Percentiles rank a stretch among this genome's conserved stretches.
Evolutionary conservation across 345 rosid genomes (phyloP).

Genomic region (Eutrema yunnanense): DNA sequence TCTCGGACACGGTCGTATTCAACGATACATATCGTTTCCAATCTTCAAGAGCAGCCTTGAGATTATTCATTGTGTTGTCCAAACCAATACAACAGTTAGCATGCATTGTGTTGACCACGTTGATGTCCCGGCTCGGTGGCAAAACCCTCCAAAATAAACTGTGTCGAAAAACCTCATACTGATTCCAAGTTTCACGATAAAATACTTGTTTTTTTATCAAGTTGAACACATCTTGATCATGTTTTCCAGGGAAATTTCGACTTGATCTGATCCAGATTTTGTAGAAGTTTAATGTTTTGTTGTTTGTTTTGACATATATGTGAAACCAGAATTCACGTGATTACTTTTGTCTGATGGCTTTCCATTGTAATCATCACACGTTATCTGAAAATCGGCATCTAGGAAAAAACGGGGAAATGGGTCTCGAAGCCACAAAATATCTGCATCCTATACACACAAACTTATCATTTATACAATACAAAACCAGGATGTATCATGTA

Average conservation of each 20-base stretch:
- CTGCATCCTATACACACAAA: slow-evolving; percentile 51
- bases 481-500: background rate
- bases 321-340: slow-evolving; percentile 65
- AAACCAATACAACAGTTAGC: slow-evolving; percentile 79
- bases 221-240: slow-evolving; percentile 84
- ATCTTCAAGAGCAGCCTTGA: slow-evolving; percentile 47
- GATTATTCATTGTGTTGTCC: slow-evolving; percentile 50
- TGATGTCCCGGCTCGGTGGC: slow-evolving; percentile 52
- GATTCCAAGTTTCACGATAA: slow-evolving; percentile 31
- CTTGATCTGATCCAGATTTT: slow-evolving; percentile 55
- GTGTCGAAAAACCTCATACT: slow-evolving; percentile 61
- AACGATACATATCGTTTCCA: slow-evolving; percentile 45
- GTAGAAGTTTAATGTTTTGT: slow-evolving; percentile 45
- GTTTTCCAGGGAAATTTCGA: slow-evolving; percentile 34
- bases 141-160: slow-evolving; percentile 64
- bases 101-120: slow-evolving; percentile 70
- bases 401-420: no score
- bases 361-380: slow-evolving; percentile 54
- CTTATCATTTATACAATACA: background rate
- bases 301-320: slow-evolving; percentile 49
- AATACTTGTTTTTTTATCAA: slow-evolving; percentile 39
- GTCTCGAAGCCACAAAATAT: slow-evolving; percentile 68
- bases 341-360: slow-evolving; percentile 36
- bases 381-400: no score
- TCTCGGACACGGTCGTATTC: slow-evolving; percentile 17